These are phyloP conservation scores for Bidens hawaiensis DNA, from an alignment of 140 eudicot genomes.

Conservation along the genomic window DNA sequence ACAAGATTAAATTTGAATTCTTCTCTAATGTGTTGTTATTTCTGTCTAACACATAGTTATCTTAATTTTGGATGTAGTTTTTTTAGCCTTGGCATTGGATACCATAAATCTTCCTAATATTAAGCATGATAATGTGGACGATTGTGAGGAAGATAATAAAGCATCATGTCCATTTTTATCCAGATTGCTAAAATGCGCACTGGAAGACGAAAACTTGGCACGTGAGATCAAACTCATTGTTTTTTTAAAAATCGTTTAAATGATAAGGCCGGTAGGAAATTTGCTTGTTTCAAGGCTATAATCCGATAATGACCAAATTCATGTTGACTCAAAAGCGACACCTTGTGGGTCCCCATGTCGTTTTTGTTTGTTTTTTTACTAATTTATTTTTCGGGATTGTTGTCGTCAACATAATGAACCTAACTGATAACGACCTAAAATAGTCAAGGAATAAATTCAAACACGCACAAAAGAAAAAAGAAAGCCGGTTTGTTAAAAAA, in stretches of 20 bases:
- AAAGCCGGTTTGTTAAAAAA: too few relatives aligned
- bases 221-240: not conserved
- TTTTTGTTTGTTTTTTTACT: too few relatives aligned
- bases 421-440: too few relatives aligned
- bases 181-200: not conserved
- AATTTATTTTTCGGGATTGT: too few relatives aligned
- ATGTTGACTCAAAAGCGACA: too few relatives aligned
- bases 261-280: not conserved
- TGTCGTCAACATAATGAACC: too few relatives aligned
- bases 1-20: conserved; percentile 5
- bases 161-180: not conserved
- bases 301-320: too few relatives aligned
- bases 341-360: too few relatives aligned
- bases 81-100: not conserved
- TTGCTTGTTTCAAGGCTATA: not conserved
- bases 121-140: conserved; percentile 22
- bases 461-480: too few relatives aligned
- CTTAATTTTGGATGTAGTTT: not conserved
- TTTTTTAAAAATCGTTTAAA: not conserved
- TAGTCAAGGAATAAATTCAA: too few relatives aligned
- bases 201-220: not conserved
- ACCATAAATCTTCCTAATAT: conserved; percentile 24
- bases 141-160: conserved; percentile 12
- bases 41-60: not conserved
- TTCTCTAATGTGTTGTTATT: not conserved